Evolutionary conservation across 129 eudicot genomes (phyloP).

Genomic region (Centaurea solstitialis): DNA sequence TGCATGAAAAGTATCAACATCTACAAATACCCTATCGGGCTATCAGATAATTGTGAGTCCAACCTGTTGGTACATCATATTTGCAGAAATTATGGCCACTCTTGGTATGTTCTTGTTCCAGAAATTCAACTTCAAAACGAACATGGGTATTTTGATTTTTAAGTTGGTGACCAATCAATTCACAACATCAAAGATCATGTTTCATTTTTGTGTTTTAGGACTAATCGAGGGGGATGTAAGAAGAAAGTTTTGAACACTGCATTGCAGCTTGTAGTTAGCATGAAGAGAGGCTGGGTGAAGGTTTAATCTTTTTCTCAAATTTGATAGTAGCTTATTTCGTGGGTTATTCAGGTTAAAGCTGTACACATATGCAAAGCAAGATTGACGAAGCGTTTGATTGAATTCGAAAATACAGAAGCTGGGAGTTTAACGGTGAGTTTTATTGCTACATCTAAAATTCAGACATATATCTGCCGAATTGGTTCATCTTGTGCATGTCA

Average conservation of each 20-base stretch:
- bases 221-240: slow-evolving; percentile 37
- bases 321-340: not conserved
- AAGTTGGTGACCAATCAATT: not conserved
- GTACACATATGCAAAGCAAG: slow-evolving; percentile 85
- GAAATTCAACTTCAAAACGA: not conserved
- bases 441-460: slow-evolving; percentile 9
- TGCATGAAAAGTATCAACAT: slow-evolving; percentile 71
- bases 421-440: slow-evolving; percentile 69
- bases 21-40: slow-evolving; percentile 69
- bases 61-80: slow-evolving; percentile 73
- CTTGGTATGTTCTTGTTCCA: slow-evolving; percentile 45
- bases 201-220: slow-evolving; percentile 27
- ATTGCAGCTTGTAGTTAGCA: slow-evolving; percentile 57
- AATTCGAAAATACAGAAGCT: slow-evolving; percentile 71
- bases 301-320: slow-evolving; percentile 28
- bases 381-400: slow-evolving; percentile 70
- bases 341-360: slow-evolving; percentile 47
- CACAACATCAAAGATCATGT: not conserved
- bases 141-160: not conserved
- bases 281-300: slow-evolving; percentile 89
- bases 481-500: too few relatives aligned
- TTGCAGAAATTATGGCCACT: slow-evolving; percentile 82
- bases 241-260: slow-evolving; percentile 54
- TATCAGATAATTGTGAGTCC: slow-evolving; percentile 68
- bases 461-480: slow-evolving; percentile 1